Percentiles rank a stretch among this genome's conserved stretches.
Evolutionary conservation across 768 basidiomycete genomes (phyloP).

Genomic region (Sistotremastrum niveocremeum): DNA sequence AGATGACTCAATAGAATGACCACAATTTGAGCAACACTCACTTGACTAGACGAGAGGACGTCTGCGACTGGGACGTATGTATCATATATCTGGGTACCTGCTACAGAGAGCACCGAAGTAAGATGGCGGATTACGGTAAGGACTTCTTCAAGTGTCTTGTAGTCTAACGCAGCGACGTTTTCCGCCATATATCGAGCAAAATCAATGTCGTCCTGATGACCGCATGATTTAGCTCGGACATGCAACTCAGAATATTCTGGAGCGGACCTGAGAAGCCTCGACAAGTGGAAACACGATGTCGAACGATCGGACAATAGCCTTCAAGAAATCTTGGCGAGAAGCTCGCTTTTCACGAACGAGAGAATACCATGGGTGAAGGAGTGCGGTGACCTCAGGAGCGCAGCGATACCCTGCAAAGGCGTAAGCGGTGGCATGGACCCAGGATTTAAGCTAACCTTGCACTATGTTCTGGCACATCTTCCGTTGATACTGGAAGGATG

Average conservation of each 20-base stretch:
- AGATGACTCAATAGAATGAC: background rate
- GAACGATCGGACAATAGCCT: slow-evolving; percentile 68
- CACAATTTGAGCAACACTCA: background rate
- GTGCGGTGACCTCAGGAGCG: slow-evolving; percentile 50
- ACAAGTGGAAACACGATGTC: slow-evolving; percentile 47
- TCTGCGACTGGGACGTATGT: slow-evolving; percentile 50
- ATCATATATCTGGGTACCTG: slow-evolving; percentile 74
- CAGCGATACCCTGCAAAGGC: slow-evolving; percentile 44
- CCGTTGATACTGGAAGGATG: slow-evolving; percentile 76
- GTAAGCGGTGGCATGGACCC: background rate
- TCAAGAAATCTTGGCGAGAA: slow-evolving; percentile 76
- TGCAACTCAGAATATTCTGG: background rate
- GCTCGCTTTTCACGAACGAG: slow-evolving; percentile 85
- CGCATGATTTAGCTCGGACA: background rate
- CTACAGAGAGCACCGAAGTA: slow-evolving; percentile 60
- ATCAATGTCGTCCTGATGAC: slow-evolving; percentile 58
- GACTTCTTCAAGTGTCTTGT: slow-evolving; percentile 90
- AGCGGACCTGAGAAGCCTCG: slow-evolving; percentile 42
- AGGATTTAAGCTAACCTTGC: slow-evolving; percentile 29
- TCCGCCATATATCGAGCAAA: slow-evolving; percentile 91
- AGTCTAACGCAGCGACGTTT: slow-evolving; percentile 84
- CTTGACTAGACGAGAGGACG: too few relatives aligned
- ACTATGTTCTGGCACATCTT: slow-evolving; percentile 33
- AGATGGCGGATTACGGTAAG: slow-evolving; percentile 72
- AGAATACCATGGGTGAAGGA: slow-evolving; percentile 83